Conservation (phyloP, 2,329 filamentous ascomycete species). For the Penicillium griseofulvum region DNA sequence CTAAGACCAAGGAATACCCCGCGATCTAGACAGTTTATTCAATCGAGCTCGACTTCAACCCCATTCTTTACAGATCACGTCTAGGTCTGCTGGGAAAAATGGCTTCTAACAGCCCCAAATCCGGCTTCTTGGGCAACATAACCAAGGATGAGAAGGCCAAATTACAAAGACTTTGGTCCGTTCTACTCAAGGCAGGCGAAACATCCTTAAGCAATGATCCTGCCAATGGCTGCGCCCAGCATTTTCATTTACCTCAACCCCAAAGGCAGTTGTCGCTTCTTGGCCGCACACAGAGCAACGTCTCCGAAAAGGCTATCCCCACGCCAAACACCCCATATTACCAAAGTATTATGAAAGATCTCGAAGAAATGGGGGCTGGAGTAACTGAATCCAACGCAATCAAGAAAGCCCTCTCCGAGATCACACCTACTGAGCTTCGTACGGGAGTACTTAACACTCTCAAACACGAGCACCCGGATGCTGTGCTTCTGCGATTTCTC, state of each 20-base stretch:
- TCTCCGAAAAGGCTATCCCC: slow-evolving; percentile 73
- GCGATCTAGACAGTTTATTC: neutral
- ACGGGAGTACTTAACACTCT: slow-evolving; percentile 82
- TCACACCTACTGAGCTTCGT: slow-evolving; percentile 72
- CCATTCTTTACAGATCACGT: neutral
- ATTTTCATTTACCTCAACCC: slow-evolving; percentile 28
- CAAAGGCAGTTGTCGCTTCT: slow-evolving; percentile 41
- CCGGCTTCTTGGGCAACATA: slow-evolving; percentile 77
- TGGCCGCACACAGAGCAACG: slow-evolving; percentile 34
- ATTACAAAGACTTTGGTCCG: slow-evolving; percentile 79
- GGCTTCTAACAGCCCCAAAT: slow-evolving; percentile 17
- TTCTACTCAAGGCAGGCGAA: slow-evolving; percentile 70
- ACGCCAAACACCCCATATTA: slow-evolving; percentile 41
- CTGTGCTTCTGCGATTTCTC: slow-evolving; percentile 73
- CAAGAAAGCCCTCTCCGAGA: slow-evolving; percentile 70
- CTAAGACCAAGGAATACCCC: neutral
- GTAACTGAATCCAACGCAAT: slow-evolving; percentile 68
- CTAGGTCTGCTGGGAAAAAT: slow-evolving; percentile 3
- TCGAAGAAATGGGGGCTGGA: slow-evolving; percentile 21
- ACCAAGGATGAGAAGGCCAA: slow-evolving; percentile 83
- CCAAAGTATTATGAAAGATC: slow-evolving; percentile 19
- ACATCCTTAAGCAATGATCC: slow-evolving; percentile 48
- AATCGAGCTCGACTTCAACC: neutral
- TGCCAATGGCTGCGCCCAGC: slow-evolving; percentile 50
- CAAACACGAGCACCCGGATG: slow-evolving; percentile 91